A percentile compares a stretch with the other conserved stretches of the same genome.
phyloP scores from a whole-genome alignment of 2,329 filamentous ascomycete genomes.

The Nigrospora oryzae region DNA sequence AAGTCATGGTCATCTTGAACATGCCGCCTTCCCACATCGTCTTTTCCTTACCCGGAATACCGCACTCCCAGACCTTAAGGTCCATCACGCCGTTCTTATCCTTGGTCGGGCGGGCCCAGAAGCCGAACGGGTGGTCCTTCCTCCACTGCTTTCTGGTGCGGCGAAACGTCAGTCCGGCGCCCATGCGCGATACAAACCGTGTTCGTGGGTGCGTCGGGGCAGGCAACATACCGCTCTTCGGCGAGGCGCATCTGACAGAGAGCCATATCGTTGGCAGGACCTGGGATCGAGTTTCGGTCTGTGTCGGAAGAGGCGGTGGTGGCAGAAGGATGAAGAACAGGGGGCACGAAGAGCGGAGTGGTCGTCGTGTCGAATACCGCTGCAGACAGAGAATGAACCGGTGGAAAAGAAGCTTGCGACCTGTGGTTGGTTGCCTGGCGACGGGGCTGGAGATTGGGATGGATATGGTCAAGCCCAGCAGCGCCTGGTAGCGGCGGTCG shows the following conservation, averaged over 20 bases:
- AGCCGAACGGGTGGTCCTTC: constrained; percentile 93
- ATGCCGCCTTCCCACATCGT: constrained; percentile 97
- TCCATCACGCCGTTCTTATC: constrained; percentile 76
- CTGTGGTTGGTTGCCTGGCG: no score
- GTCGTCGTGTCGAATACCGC: no score
- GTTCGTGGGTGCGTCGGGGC: background rate
- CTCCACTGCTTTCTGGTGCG: constrained; percentile 89
- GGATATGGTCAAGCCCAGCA: no score
- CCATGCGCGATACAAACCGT: constrained; percentile 2
- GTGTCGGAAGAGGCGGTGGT: no score
- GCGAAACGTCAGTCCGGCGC: background rate
- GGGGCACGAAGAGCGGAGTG: no score
- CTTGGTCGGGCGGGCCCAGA: constrained; percentile 83
- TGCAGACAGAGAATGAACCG: no score
- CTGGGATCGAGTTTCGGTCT: no score
- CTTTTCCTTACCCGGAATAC: constrained; percentile 90
- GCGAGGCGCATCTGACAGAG: constrained; percentile 81
- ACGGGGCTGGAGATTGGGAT: no score
- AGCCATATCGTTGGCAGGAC: background rate
- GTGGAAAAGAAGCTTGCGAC: no score
- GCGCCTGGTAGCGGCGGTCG: no score
- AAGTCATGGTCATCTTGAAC: constrained; percentile 88
- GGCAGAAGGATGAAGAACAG: no score
- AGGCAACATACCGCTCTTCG: constrained; percentile 66
- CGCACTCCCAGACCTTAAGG: constrained; percentile 93